phyloP scores from a whole-genome alignment of 192 early-diverging fungal species.

The Backusella tarrabulga region DNA sequence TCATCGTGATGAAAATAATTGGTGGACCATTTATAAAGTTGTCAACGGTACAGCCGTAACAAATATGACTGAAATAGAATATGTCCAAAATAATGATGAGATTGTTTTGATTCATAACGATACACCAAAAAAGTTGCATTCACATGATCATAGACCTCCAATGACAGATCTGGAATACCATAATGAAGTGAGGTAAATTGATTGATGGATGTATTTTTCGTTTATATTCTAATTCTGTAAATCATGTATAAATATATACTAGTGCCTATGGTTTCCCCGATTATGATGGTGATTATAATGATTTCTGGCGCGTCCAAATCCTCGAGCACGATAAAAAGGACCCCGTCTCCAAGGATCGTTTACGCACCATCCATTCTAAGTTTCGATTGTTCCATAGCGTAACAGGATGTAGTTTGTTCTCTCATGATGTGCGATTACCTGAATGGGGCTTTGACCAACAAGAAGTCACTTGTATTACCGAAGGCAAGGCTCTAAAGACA shows the following conservation, averaged over 20 bases:
- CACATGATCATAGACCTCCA: constrained; percentile 69
- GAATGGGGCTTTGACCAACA: constrained; percentile 93
- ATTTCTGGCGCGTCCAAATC: constrained; percentile 89
- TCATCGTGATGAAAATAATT: constrained; percentile 87
- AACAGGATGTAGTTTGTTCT: constrained; percentile 84
- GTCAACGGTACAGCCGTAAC: constrained; percentile 23
- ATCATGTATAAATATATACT: neutral
- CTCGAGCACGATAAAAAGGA: constrained; percentile 57
- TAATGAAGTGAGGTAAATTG: constrained; percentile 62
- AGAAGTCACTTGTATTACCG: constrained; percentile 96
- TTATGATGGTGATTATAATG: constrained; percentile 88
- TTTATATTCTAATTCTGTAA: neutral
- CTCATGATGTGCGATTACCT: constrained; percentile 79
- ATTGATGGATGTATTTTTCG: neutral
- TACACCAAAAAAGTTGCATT: constrained; percentile 65
- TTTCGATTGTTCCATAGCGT: constrained; percentile 77
- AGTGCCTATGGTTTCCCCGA: constrained; percentile 66
- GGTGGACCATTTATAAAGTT: constrained; percentile 65
- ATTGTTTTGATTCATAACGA: constrained; percentile 70
- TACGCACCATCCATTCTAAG: constrained; percentile 69
- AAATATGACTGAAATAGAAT: constrained; percentile 44
- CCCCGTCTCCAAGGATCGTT: constrained; percentile 45
- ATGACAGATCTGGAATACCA: constrained; percentile 72
- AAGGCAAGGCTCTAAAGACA: constrained; percentile 63
- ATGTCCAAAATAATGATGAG: constrained; percentile 69